A percentile compares a stretch with the other conserved stretches of the same genome.
phyloP scores from a whole-genome alignment of 108 stramenopile genomes.

The Skeletonema potamos region DNA sequence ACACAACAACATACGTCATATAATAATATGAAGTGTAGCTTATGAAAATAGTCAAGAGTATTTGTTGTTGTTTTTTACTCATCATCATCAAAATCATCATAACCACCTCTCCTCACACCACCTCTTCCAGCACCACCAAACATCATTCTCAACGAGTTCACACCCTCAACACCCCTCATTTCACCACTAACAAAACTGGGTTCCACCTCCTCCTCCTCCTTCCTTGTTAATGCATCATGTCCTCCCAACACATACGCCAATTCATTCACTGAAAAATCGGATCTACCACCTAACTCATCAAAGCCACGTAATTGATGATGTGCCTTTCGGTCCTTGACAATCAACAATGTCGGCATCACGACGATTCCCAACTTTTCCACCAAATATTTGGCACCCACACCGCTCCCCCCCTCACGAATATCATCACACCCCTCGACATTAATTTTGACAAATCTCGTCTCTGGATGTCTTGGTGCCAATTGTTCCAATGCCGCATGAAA shows the following conservation, averaged over 20 bases:
- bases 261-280: constrained; percentile 84
- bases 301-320: constrained; percentile 94
- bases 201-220: constrained; percentile 54
- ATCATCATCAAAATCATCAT: constrained; percentile 37
- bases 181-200: constrained; percentile 23
- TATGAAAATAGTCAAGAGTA: background rate
- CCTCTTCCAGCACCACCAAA: constrained; percentile 12
- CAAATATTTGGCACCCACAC: constrained; percentile 79
- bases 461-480: constrained; percentile 88
- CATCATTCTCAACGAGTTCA: constrained; percentile 21
- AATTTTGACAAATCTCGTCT: constrained; percentile 95
- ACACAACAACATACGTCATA: background rate
- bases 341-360: constrained; percentile 95
- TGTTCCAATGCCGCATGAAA: constrained; percentile 89
- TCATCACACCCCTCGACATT: constrained; percentile 94
- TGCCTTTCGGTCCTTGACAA: constrained; percentile 92
- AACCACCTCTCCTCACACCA: constrained; percentile 2
- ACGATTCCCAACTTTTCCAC: constrained; percentile 93
- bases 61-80: background rate
- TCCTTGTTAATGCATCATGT: constrained; percentile 54
- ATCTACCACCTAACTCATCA: constrained; percentile 95
- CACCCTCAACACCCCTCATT: background rate
- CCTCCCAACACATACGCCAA: constrained; percentile 81
- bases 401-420: constrained; percentile 39
- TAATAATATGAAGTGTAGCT: background rate